These are phyloP conservation scores for Penicillium sp. DNA, from an alignment of 2,329 filamentous ascomycete genomes.

Conservation along the genomic window DNA sequence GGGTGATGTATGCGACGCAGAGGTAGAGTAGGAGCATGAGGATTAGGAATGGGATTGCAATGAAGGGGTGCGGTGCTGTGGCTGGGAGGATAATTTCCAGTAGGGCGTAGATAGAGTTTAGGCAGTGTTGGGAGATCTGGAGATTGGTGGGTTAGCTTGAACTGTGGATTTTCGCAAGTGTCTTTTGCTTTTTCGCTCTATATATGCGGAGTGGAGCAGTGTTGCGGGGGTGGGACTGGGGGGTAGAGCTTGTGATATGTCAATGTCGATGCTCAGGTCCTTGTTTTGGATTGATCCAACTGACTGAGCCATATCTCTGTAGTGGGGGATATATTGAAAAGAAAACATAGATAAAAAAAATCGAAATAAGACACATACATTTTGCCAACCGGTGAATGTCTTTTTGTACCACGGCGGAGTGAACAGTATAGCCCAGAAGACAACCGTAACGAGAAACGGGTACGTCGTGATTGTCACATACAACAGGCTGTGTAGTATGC, in stretches of 20 bases:
- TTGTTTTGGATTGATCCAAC: no score
- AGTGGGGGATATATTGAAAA: conserved; percentile 1
- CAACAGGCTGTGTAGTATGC: conserved; percentile 64
- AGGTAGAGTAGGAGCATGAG: conserved; percentile 72
- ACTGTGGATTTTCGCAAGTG: not conserved
- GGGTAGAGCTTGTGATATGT: not conserved
- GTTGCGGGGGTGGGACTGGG: not conserved
- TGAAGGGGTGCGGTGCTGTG: conserved; percentile 61
- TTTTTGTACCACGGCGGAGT: conserved; percentile 51
- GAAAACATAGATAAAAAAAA: not conserved
- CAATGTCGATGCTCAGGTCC: not conserved
- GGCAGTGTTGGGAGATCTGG: conserved; percentile 67
- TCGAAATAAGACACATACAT: conserved; percentile 35
- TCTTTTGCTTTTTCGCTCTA: not conserved
- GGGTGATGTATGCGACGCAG: conserved; percentile 70
- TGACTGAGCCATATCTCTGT: not conserved
- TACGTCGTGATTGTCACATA: conserved; percentile 64
- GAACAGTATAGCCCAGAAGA: conserved; percentile 68
- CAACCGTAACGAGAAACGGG: conserved; percentile 68
- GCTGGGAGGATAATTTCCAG: conserved; percentile 71
- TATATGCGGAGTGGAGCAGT: not conserved
- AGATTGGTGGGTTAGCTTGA: not conserved
- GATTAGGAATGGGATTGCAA: conserved; percentile 67
- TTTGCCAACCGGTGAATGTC: conserved; percentile 56
- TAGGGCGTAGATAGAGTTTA: conserved; percentile 73